These are phyloP conservation scores for Botrytis sinoallii DNA, from an alignment of 2,329 filamentous ascomycete genomes.

Conservation along the genomic window DNA sequence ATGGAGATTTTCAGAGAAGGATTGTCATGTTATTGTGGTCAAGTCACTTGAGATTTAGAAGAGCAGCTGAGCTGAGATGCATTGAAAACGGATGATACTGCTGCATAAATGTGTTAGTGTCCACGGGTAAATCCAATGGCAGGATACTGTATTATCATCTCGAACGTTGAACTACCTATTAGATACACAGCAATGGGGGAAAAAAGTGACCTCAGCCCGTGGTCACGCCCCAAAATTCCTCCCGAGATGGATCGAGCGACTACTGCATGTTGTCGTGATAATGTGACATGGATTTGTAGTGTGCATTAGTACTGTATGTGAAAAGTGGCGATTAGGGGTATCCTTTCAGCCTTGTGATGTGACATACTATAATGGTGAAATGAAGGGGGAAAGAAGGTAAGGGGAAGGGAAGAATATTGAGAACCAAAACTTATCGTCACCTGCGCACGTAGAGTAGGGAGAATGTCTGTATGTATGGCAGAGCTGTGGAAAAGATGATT, in stretches of 20 bases:
- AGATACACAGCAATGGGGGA: background rate
- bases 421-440: background rate
- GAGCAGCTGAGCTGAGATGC: background rate
- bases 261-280: conserved; percentile 6
- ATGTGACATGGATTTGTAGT: conserved; percentile 8
- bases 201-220: background rate
- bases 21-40: background rate
- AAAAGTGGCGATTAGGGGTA: background rate
- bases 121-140: background rate
- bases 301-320: background rate
- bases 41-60: background rate
- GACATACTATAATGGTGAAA: background rate
- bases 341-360: background rate
- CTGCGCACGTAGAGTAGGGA: no score
- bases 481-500: background rate
- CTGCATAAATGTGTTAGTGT: background rate
- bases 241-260: background rate
- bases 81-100: no score
- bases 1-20: background rate
- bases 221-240: background rate
- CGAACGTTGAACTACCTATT: background rate
- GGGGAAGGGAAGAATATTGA: background rate
- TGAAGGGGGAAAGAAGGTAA: background rate
- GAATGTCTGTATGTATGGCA: background rate
- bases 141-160: background rate